Evolutionary conservation across 306 rosid genomes (phyloP), one percentile per base, ranked within the genome.

Genomic region (Prinsepia uniflora): DNA sequence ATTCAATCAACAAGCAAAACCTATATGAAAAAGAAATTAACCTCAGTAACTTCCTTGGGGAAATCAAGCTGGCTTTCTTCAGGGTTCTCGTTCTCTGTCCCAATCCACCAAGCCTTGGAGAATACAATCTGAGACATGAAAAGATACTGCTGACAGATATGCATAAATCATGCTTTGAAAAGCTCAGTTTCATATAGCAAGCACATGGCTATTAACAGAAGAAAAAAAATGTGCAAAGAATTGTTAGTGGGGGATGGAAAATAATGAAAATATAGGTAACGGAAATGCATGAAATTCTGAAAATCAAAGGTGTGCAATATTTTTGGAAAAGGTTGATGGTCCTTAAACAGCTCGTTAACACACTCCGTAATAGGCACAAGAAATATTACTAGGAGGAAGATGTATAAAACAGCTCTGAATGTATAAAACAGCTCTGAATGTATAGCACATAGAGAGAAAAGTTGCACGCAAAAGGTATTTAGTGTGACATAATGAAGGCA

Each of bases 61-160:
- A 90, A 84, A 67, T 93, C 92, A 53, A 93, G 92, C 72, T 60
- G 83, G 61, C 74, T 75, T 85, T 93, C 98, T 68, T 87, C 88
- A 4, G 96, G 96, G 78, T 93, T 90, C 68, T 90, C 92, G 20
- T 79, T 96, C 83, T 86, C 81, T 55, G 54, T 86, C 71, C 98
- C 98, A 66, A 93, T 89, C 97, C 98, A 93, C 94, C 97, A 93
- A 20, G 90, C 98, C 59, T 93, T 89, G 41, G 98, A 88, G 81
- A 93, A 93, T 78, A 88, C 90, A 79, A 93, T 81, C 98, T 90
- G 76, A 49, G 18, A 72, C 66, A 72, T 57, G 68, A 44, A 52
- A 79, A 62, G 70, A 74, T 10, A 79, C 63, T n/a, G 46, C 18
- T 72, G 40, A 52, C 67, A 67, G 55, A 56, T 47, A 67, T 64